Evolutionary conservation across 2,329 filamentous ascomycete genomes (phyloP).

Genomic region (Talaromyces funiculosus): DNA sequence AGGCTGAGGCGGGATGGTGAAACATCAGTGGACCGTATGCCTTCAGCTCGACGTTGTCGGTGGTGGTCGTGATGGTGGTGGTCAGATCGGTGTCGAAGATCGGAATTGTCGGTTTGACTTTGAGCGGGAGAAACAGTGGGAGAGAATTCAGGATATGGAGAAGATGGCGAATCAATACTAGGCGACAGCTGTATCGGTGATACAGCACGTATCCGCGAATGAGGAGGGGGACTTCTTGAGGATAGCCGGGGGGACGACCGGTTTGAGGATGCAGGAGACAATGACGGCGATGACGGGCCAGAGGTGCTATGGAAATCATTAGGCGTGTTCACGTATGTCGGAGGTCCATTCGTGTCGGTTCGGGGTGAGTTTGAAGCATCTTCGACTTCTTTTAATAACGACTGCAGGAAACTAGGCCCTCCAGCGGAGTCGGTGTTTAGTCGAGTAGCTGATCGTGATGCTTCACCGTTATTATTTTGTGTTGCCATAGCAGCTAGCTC

Average conservation of each 20-base stretch:
- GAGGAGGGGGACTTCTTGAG: slow-evolving; percentile 35
- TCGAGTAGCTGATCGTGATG: slow-evolving; percentile 33
- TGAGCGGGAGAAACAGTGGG: slow-evolving; percentile 52
- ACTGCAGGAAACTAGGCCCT: slow-evolving; percentile 76
- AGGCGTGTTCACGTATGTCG: slow-evolving; percentile 31
- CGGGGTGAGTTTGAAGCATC: slow-evolving; percentile 36
- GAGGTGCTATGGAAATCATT: slow-evolving; percentile 32
- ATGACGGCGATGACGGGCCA: slow-evolving; percentile 38
- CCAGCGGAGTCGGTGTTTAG: slow-evolving; percentile 36
- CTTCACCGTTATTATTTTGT: slow-evolving; percentile 36
- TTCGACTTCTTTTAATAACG: slow-evolving; percentile 82
- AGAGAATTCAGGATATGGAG: slow-evolving; percentile 63
- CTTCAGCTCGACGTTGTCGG: background rate
- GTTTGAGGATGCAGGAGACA: slow-evolving; percentile 37
- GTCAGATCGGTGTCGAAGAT: slow-evolving; percentile 17
- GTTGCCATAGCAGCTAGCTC: slow-evolving; percentile 45
- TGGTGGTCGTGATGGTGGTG: background rate
- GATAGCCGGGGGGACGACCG: slow-evolving; percentile 36
- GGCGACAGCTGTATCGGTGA: slow-evolving; percentile 33
- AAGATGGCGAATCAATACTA: slow-evolving; percentile 45
- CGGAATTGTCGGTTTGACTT: slow-evolving; percentile 7
- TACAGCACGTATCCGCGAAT: slow-evolving; percentile 28
- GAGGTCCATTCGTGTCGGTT: slow-evolving; percentile 26
- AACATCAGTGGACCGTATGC: slow-evolving; percentile 50
- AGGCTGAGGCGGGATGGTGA: slow-evolving; percentile 64